Evolutionary conservation across 345 rosid genomes (phyloP).

Genomic region (Hibiscus mutabilis): DNA sequence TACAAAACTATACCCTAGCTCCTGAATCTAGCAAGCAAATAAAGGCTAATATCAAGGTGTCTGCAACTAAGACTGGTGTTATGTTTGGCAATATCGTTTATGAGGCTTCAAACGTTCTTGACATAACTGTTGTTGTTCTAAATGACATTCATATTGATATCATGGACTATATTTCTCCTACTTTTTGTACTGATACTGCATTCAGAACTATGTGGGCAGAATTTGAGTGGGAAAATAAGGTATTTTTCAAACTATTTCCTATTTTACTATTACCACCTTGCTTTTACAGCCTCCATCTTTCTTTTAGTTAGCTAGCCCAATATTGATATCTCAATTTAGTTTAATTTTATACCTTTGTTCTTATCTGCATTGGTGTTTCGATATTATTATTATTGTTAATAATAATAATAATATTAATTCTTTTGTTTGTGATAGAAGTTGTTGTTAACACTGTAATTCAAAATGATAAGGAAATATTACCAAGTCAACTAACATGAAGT

Average conservation of each 20-base stretch:
- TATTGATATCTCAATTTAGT: background rate
- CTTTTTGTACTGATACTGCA: slow-evolving; percentile 76
- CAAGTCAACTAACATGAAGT: slow-evolving; percentile 74
- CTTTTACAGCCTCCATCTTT: background rate
- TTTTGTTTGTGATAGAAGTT: slow-evolving; percentile 36
- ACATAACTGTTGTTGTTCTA: slow-evolving; percentile 76
- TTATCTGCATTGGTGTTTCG: background rate
- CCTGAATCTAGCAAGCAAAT: slow-evolving; percentile 94
- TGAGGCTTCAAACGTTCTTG: slow-evolving; percentile 86
- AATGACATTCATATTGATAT: slow-evolving; percentile 94
- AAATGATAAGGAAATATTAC: slow-evolving; percentile 56
- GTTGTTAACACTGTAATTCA: slow-evolving; percentile 66
- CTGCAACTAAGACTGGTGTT: slow-evolving; percentile 96
- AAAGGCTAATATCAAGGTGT: slow-evolving; percentile 97
- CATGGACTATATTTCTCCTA: slow-evolving; percentile 97
- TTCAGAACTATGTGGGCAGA: slow-evolving; percentile 99
- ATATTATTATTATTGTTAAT: background rate
- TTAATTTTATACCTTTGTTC: background rate
- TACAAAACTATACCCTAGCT: slow-evolving; percentile 94
- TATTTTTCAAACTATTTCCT: slow-evolving; percentile 15
- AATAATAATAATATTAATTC: no score
- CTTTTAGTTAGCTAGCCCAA: background rate
- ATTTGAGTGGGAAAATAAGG: slow-evolving; percentile 99
- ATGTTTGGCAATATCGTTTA: slow-evolving; percentile 95
- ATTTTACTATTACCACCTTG: background rate